These are phyloP conservation scores for Pythium monospermum DNA, from an alignment of 352 stramenopile species.

Conservation along the genomic window DNA sequence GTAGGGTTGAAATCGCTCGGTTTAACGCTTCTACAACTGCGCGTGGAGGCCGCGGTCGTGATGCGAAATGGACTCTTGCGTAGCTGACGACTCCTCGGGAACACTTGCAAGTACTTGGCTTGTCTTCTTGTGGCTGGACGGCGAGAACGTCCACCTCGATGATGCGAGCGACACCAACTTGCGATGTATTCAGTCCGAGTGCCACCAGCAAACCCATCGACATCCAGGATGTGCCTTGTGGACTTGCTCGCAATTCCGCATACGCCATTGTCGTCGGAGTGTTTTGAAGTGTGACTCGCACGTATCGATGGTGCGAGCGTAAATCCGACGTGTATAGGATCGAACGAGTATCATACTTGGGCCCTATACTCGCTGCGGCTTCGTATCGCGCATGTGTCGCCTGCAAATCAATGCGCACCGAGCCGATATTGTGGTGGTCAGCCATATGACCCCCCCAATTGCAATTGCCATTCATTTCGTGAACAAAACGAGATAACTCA, in stretches of 20 bases:
- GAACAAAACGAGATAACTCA: constrained; percentile 7
- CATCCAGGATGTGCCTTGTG: constrained; percentile 8
- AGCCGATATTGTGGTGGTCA: not conserved
- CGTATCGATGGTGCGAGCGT: constrained; percentile 16
- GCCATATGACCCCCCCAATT: not conserved
- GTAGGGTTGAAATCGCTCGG: constrained; percentile 25
- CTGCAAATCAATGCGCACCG: constrained; percentile 12
- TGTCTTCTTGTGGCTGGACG: not conserved
- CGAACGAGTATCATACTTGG: constrained; percentile 6
- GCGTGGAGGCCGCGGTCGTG: constrained; percentile 28
- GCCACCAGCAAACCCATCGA: constrained; percentile 13
- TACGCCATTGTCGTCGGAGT: not conserved
- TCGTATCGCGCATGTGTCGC: constrained; percentile 8
- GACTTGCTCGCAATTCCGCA: constrained; percentile 8
- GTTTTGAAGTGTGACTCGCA: constrained; percentile 8
- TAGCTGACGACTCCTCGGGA: constrained; percentile 18
- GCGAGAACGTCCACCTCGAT: constrained; percentile 1
- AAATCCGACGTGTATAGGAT: constrained; percentile 16
- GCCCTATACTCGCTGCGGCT: constrained; percentile 4
- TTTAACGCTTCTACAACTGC: constrained; percentile 35
- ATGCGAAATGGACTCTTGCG: constrained; percentile 33
- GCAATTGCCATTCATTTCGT: not conserved
- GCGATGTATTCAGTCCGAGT: not conserved
- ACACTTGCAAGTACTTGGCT: constrained; percentile 31
- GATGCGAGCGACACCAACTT: not conserved